Evolutionary conservation across 2,329 filamentous ascomycete genomes (phyloP).

Genomic region (Aspergillus felis): DNA sequence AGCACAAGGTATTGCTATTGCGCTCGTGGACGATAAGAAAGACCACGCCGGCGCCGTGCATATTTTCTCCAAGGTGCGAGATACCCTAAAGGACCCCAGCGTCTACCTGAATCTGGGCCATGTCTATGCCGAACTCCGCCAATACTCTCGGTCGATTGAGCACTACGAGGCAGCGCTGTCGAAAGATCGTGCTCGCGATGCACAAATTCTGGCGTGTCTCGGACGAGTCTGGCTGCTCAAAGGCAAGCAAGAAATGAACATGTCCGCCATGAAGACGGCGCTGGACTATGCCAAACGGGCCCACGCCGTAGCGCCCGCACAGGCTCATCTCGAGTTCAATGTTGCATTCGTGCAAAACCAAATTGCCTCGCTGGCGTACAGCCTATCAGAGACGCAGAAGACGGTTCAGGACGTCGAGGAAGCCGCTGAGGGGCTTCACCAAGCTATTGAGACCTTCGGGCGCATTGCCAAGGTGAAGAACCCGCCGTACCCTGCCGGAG

Average conservation of each 20-base stretch:
- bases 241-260: conserved; percentile 64
- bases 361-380: conserved; percentile 75
- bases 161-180: conserved; percentile 82
- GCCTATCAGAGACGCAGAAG: conserved; percentile 69
- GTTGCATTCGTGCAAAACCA: conserved; percentile 97
- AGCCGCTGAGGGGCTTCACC: conserved; percentile 74
- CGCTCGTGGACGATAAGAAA: conserved; percentile 89
- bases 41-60: conserved; percentile 77
- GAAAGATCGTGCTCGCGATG: conserved; percentile 74
- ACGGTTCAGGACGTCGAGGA: conserved; percentile 76
- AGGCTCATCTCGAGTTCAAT: conserved; percentile 93
- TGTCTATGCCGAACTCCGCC: conserved; percentile 83
- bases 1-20: conserved; percentile 92
- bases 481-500: conserved; percentile 82
- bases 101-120: conserved; percentile 93
- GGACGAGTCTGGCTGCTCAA: conserved; percentile 83
- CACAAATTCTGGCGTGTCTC: conserved; percentile 76
- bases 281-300: conserved; percentile 64
- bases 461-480: conserved; percentile 58
- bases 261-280: conserved; percentile 60
- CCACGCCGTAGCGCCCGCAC: conserved; percentile 72
- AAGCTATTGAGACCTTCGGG: conserved; percentile 70
- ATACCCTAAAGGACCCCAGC: conserved; percentile 82
- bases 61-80: conserved; percentile 84
- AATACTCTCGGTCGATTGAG: conserved; percentile 88